Evolutionary conservation across 2,329 filamentous ascomycete genomes (phyloP).

Genomic region (Diplodia intermedia): DNA sequence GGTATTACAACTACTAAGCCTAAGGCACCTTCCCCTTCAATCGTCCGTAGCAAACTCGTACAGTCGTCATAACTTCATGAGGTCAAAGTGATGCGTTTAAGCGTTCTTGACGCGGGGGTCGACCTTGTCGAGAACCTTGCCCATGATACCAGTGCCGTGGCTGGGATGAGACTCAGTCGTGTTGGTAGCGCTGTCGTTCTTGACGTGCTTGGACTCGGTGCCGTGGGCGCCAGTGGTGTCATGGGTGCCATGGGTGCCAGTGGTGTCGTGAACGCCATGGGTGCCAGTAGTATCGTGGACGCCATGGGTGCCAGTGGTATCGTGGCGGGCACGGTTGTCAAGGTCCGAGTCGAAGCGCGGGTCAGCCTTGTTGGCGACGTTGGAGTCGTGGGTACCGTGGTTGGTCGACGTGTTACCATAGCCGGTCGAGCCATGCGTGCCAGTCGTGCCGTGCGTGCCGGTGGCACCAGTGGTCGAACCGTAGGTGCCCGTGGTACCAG

Average conservation of each 20-base stretch:
- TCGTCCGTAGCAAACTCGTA: not conserved
- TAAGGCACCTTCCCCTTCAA: not conserved
- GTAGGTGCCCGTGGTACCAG: not conserved
- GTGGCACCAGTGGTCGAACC: not conserved
- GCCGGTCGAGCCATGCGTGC: slow-evolving; percentile 20
- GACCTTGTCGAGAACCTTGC: slow-evolving; percentile 30
- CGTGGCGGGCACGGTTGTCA: slow-evolving; percentile 10
- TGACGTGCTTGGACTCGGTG: not conserved
- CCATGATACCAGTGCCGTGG: slow-evolving; percentile 3
- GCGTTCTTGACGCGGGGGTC: slow-evolving; percentile 32
- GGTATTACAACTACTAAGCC: not conserved
- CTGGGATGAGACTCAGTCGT: slow-evolving; percentile 15
- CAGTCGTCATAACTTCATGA: not conserved
- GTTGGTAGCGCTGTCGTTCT: slow-evolving; percentile 1
- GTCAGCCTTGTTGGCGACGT: slow-evolving; percentile 20
- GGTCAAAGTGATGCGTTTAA: not conserved
- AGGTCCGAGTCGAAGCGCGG: slow-evolving; percentile 18
- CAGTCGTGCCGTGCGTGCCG: slow-evolving; percentile 26
- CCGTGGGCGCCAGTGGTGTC: not conserved
- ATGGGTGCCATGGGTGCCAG: slow-evolving; percentile 1
- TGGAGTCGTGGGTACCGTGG: slow-evolving; percentile 21
- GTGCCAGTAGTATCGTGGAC: slow-evolving; percentile 1
- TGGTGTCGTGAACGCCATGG: not conserved
- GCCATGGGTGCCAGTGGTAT: not conserved
- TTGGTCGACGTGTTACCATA: too few relatives aligned